Evolutionary conservation across 225 moss, liverwort and hornwort genomes (phyloP), one percentile per base, ranked within the genome.

Genomic region (Marchantia paleacea): DNA sequence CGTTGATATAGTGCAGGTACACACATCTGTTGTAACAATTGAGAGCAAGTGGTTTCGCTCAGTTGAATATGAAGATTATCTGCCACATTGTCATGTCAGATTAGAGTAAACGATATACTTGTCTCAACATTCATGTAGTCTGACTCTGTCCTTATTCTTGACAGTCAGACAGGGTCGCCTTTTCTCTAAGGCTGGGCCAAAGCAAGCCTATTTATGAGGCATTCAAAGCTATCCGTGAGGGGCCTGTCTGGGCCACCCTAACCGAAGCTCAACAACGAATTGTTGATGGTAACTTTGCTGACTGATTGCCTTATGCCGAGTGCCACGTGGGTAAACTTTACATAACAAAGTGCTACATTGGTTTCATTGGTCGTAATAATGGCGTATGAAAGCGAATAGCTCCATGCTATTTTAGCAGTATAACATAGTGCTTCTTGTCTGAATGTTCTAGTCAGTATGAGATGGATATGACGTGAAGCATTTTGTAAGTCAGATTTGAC

Each of bases 211-310:
- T 90, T 20, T 90, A 85, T 63, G 85, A 87, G 82, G 87, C 89
- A n/a, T 87, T 90, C 30, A 87, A 81, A 70, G 79, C 87, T 20
- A 90, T 90, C 74, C 83, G 53, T 9, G 89, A 87, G 49, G 89
- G 89, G 10, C 55, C 85, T 73, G 47, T 83, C 26, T 90, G 89
- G 89, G 54, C 47, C 19, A 74, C 81, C n/a, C 78, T 90, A 7
- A 83, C 73, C 28, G 89, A 90, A 79, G 89, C 89, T 29, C 89
- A 87, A n/a, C 89, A 85, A n/a, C 83, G 89, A 50, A 85, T 90
- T 49, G 89, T 90, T 47, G 89, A 90, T 76, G 86, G 89, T 85
- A 76, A 67, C 58, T 19, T 78, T 26, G n/a, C 22, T 62, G 47
- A 50, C 22, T 22, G 12, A 10, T 16, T 14, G 20, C 58, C 4